A percentile compares a stretch with the other conserved stretches of the same genome.
Evolutionary conservation across 352 stramenopile species (phyloP).

Genomic region (Phytopythium cucurbitacearum): DNA sequence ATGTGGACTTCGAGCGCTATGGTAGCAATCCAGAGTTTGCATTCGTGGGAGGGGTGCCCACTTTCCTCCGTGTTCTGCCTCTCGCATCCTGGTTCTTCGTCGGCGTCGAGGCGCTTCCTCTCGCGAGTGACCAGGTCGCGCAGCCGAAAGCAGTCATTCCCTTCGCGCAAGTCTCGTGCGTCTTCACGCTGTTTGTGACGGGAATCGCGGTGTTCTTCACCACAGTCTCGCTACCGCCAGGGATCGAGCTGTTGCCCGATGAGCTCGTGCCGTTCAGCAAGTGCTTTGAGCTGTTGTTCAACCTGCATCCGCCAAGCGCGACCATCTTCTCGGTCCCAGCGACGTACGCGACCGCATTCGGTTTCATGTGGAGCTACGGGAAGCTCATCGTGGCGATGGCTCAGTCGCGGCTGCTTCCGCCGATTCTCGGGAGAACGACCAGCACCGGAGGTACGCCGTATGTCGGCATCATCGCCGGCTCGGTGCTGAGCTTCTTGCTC

Average conservation of each 20-base stretch:
- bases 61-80: slow-evolving; percentile 10
- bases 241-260: slow-evolving; percentile 3
- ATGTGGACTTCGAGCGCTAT: slow-evolving; percentile 15
- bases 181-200: slow-evolving; percentile 18
- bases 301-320: neutral
- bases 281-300: slow-evolving; percentile 16
- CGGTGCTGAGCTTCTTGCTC: slow-evolving; percentile 6
- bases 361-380: slow-evolving; percentile 39
- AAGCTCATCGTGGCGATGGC: slow-evolving; percentile 35
- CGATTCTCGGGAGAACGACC: slow-evolving; percentile 1
- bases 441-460: slow-evolving; percentile 6
- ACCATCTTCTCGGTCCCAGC: slow-evolving; percentile 31
- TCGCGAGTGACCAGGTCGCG: slow-evolving; percentile 12
- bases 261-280: slow-evolving; percentile 14
- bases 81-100: slow-evolving; percentile 24
- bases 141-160: slow-evolving; percentile 23
- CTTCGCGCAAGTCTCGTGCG: slow-evolving; percentile 22
- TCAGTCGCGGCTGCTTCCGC: slow-evolving; percentile 18
- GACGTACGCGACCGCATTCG: slow-evolving; percentile 33
- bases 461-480: slow-evolving; percentile 6
- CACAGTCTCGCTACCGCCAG: slow-evolving; percentile 10
- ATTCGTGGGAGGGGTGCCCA: slow-evolving; percentile 1
- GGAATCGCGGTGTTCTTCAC: slow-evolving; percentile 16
- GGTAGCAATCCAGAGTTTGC: neutral
- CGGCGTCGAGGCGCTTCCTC: slow-evolving; percentile 18